phyloP scores from a whole-genome alignment of 2,329 filamentous ascomycete genomes.

The Fusarium avenaceum region DNA sequence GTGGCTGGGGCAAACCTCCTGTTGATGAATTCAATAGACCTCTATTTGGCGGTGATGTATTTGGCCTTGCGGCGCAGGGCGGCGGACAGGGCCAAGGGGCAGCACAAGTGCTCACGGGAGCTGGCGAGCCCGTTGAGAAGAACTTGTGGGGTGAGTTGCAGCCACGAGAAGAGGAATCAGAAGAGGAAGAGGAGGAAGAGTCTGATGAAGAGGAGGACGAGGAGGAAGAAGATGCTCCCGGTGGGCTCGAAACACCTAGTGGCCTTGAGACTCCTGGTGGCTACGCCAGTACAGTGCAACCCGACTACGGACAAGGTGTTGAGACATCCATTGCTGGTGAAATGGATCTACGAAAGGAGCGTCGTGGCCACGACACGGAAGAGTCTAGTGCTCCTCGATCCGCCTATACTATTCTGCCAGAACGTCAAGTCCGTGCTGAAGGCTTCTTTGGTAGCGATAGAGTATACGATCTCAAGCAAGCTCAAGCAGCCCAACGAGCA shows the following conservation, averaged over 20 bases:
- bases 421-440: constrained; percentile 85
- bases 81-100: constrained; percentile 53
- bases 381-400: constrained; percentile 79
- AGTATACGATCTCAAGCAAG: constrained; percentile 83
- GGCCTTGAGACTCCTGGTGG: constrained; percentile 86
- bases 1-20: constrained; percentile 95
- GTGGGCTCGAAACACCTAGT: constrained; percentile 79
- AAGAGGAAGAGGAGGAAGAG: constrained; percentile 80
- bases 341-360: constrained; percentile 88
- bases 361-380: constrained; percentile 89
- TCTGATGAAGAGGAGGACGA: constrained; percentile 78
- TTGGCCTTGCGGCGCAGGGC: constrained; percentile 75
- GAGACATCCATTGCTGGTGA: constrained; percentile 85
- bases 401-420: constrained; percentile 90
- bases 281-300: constrained; percentile 82
- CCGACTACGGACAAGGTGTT: constrained; percentile 78
- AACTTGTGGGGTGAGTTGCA: constrained; percentile 94
- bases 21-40: constrained; percentile 94
- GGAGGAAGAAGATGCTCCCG: constrained; percentile 71
- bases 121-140: constrained; percentile 86
- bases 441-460: constrained; percentile 98
- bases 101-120: constrained; percentile 55
- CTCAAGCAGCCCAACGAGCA: constrained; percentile 60
- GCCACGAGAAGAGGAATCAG: constrained; percentile 78
- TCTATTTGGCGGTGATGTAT: constrained; percentile 93